These are phyloP conservation scores for Dovyalis caffra DNA, from an alignment of 345 rosid species.

Conservation along the genomic window DNA sequence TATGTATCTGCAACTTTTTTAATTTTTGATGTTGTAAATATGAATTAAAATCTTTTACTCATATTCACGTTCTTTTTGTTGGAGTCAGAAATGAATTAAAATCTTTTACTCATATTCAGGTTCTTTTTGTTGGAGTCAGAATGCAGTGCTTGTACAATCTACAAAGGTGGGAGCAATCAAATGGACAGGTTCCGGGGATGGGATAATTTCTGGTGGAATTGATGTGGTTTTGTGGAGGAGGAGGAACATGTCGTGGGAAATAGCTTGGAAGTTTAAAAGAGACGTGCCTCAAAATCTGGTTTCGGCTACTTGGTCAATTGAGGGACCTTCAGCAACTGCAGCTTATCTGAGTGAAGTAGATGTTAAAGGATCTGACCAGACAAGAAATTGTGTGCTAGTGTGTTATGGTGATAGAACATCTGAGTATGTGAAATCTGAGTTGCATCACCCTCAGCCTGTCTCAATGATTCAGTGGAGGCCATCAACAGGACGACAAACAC, in stretches of 20 bases:
- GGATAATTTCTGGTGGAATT: constrained; percentile 70
- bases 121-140: constrained; percentile 99
- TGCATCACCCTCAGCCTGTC: constrained; percentile 73
- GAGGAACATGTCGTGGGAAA: constrained; percentile 73
- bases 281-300: constrained; percentile 67
- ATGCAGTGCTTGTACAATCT: constrained; percentile 66
- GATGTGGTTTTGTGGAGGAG: constrained; percentile 80
- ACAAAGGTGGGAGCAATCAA: constrained; percentile 70
- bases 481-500: constrained; percentile 35
- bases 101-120: constrained; percentile 75
- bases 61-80: constrained; percentile 98
- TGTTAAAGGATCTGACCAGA: constrained; percentile 33
- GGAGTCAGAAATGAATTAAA: constrained; percentile 70
- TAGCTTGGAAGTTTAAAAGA: constrained; percentile 72
- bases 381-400: constrained; percentile 49
- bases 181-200: constrained; percentile 92
- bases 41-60: constrained; percentile 39
- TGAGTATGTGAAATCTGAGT: constrained; percentile 41
- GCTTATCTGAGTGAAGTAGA: constrained; percentile 37
- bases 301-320: constrained; percentile 78
- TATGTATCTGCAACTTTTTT: too few species aligned
- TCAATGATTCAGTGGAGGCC: constrained; percentile 89
- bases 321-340: constrained; percentile 72
- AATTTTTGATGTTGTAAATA: constrained; percentile 39
- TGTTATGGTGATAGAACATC: constrained; percentile 46